Evolutionary conservation across 2,329 filamentous ascomycete genomes (phyloP).

Genomic region (Acrodontium crateriforme): DNA sequence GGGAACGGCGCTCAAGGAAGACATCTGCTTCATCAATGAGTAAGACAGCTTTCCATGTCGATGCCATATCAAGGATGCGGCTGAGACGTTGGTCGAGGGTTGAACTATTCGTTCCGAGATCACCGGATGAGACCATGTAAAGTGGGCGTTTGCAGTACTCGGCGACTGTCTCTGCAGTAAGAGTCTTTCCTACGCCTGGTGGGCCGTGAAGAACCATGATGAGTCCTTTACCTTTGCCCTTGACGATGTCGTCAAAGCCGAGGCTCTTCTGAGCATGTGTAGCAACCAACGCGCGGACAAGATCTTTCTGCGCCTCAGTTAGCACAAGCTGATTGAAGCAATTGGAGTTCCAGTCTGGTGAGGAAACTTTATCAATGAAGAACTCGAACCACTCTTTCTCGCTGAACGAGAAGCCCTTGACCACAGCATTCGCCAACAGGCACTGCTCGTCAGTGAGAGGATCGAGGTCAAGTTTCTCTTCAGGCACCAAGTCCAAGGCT

Average conservation of each 20-base stretch:
- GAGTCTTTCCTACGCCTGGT: conserved; percentile 41
- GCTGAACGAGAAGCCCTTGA: conserved; percentile 22
- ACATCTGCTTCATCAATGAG: conserved; percentile 76
- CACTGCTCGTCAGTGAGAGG: conserved; percentile 16
- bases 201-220: conserved; percentile 25
- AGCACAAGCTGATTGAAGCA: conserved; percentile 22
- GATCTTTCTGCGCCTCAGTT: conserved; percentile 16
- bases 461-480: conserved; percentile 10
- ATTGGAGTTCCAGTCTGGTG: conserved; percentile 18
- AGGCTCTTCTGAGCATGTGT: conserved; percentile 14
- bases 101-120: conserved; percentile 36
- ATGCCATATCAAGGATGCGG: conserved; percentile 63
- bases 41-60: conserved; percentile 75
- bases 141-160: conserved; percentile 38
- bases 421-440: conserved; percentile 20
- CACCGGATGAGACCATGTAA: conserved; percentile 36
- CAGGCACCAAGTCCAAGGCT: conserved; percentile 10
- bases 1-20: conserved; percentile 66
- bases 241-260: conserved; percentile 19
- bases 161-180: conserved; percentile 37
- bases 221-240: conserved; percentile 27
- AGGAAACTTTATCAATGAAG: conserved; percentile 20
- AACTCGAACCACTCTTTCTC: conserved; percentile 24
- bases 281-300: conserved; percentile 21
- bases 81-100: conserved; percentile 24